phyloP scores from a whole-genome alignment of 2,329 filamentous ascomycete genomes.

The Cordyceps cicadae region DNA sequence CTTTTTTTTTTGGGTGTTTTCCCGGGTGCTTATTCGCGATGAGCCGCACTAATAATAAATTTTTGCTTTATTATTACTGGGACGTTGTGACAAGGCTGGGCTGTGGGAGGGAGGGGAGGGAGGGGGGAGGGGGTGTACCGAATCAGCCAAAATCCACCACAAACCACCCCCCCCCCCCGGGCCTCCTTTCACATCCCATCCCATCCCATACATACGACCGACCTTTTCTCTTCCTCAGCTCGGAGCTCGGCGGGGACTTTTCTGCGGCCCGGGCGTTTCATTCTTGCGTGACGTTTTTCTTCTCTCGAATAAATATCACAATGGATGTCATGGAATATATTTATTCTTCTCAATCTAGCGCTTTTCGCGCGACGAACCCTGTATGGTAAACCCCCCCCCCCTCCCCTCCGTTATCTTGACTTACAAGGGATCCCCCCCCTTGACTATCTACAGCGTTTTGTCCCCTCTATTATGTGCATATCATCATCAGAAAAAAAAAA shows the following conservation, averaged over 20 bases:
- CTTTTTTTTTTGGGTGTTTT: background rate
- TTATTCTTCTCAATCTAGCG: conserved; percentile 4
- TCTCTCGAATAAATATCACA: background rate
- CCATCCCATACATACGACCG: background rate
- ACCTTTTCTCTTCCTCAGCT: background rate
- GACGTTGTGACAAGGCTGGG: background rate
- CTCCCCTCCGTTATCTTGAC: background rate
- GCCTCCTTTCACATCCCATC: too few species aligned
- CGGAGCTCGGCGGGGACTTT: background rate
- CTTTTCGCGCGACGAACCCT: background rate
- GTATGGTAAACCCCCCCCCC: background rate
- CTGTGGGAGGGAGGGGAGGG: too few species aligned
- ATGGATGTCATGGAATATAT: background rate
- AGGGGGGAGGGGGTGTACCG: background rate
- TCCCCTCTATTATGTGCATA: background rate
- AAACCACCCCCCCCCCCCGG: background rate
- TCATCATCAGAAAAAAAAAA: background rate
- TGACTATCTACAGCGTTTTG: too few species aligned
- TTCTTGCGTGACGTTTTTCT: too few species aligned
- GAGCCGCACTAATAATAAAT: background rate
- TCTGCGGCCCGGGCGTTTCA: background rate
- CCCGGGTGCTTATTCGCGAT: too few species aligned
- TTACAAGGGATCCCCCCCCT: background rate
- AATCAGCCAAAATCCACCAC: background rate
- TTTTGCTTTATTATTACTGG: background rate